Percentiles rank a stretch among this genome's conserved stretches.
These are phyloP conservation scores for Metarhizium sp. DNA, from an alignment of 2,329 filamentous ascomycete species.

Conservation along the genomic window DNA sequence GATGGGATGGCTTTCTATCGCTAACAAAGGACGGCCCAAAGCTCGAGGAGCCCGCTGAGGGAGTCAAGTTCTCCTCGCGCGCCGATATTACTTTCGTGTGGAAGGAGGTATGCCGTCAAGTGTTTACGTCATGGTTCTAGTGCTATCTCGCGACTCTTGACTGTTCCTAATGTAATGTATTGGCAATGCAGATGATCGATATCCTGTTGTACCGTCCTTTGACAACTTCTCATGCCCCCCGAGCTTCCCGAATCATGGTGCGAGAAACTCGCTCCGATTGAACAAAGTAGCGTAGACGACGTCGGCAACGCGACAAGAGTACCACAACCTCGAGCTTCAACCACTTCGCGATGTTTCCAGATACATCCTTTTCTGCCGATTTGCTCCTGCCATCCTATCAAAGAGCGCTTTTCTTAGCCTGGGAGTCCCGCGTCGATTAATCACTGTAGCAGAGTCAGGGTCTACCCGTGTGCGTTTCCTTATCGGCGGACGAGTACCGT, in stretches of 20 bases:
- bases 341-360: slow-evolving; percentile 2
- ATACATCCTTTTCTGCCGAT: slow-evolving; percentile 4
- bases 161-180: not conserved
- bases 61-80: not conserved
- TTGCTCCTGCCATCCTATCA: slow-evolving; percentile 7
- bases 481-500: slow-evolving; percentile 1
- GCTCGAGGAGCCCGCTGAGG: not conserved
- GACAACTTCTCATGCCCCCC: slow-evolving; percentile 1
- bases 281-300: slow-evolving; percentile 3
- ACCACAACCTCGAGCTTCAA: slow-evolving; percentile 6
- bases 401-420: slow-evolving; percentile 6
- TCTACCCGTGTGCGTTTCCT: not conserved
- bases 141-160: not conserved
- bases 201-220: slow-evolving; percentile 4
- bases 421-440: not conserved
- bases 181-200: slow-evolving; percentile 5
- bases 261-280: not conserved
- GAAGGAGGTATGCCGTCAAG: not conserved
- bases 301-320: slow-evolving; percentile 3
- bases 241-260: slow-evolving; percentile 3
- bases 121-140: not conserved
- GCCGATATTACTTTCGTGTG: not conserved
- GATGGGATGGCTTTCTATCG: slow-evolving; percentile 6
- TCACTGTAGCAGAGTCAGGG: not conserved
- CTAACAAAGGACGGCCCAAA: slow-evolving; percentile 1